phyloP scores from a whole-genome alignment of 2,329 filamentous ascomycete genomes.

The Calonectria multiphialidica region DNA sequence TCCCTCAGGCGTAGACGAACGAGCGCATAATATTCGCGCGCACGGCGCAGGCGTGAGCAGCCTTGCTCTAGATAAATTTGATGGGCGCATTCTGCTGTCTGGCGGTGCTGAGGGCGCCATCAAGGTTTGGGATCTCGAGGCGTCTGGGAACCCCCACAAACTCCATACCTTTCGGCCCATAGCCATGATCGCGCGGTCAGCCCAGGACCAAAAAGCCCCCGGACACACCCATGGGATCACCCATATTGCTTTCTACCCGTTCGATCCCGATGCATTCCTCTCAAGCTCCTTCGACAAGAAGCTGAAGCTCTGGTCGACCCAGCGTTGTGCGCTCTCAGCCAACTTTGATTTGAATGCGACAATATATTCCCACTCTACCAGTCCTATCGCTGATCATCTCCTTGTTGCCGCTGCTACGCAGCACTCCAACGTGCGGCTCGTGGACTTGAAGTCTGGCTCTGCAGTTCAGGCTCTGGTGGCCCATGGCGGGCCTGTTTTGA shows the following conservation, averaged over 20 bases:
- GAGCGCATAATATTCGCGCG: conserved; percentile 65
- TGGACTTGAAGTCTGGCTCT: conserved; percentile 87
- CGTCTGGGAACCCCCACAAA: conserved; percentile 58
- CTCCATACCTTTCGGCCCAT: conserved; percentile 67
- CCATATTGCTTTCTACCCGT: conserved; percentile 82
- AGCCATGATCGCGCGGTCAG: conserved; percentile 61
- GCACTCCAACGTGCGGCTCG: conserved; percentile 83
- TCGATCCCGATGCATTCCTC: conserved; percentile 81
- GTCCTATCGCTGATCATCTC: conserved; percentile 77
- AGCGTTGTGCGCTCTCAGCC: conserved; percentile 70
- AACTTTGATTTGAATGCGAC: conserved; percentile 77
- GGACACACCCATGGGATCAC: conserved; percentile 80
- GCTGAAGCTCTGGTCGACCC: conserved; percentile 80
- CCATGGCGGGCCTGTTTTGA: conserved; percentile 75
- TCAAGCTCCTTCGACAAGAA: conserved; percentile 84
- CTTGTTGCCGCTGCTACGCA: conserved; percentile 92
- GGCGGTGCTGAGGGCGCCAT: conserved; percentile 89
- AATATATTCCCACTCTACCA: conserved; percentile 83
- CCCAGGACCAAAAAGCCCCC: conserved; percentile 40
- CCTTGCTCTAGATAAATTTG: conserved; percentile 84
- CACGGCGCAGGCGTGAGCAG: conserved; percentile 85
- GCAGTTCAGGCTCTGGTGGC: conserved; percentile 77
- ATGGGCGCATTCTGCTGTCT: conserved; percentile 82
- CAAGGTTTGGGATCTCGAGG: conserved; percentile 88
- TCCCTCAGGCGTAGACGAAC: conserved; percentile 40